phyloP scores from a whole-genome alignment of 192 early-diverging fungal genomes.

The Coemansia sp. region DNA sequence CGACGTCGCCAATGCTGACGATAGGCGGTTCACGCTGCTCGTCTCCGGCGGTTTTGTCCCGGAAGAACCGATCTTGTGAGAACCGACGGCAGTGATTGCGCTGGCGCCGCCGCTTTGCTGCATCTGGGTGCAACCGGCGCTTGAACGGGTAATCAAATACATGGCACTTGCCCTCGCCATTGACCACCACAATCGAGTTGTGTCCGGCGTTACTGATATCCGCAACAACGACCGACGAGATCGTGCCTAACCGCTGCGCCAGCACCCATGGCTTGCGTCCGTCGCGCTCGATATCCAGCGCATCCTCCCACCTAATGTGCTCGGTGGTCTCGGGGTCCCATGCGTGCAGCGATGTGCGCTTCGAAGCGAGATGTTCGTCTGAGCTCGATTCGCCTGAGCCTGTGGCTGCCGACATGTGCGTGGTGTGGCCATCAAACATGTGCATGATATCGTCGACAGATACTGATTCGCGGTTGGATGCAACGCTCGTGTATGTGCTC shows the following conservation, averaged over 20 bases:
- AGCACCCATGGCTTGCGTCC: slow-evolving; percentile 55
- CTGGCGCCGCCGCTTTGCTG: slow-evolving; percentile 40
- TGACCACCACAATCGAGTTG: slow-evolving; percentile 52
- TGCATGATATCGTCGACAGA: slow-evolving; percentile 47
- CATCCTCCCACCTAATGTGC: slow-evolving; percentile 53
- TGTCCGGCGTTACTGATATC: slow-evolving; percentile 50
- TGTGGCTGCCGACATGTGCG: not conserved
- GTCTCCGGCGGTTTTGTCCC: slow-evolving; percentile 25
- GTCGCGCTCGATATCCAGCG: slow-evolving; percentile 53
- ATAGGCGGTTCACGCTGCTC: not conserved
- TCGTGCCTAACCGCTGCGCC: slow-evolving; percentile 53
- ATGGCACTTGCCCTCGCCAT: slow-evolving; percentile 54
- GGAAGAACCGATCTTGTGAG: slow-evolving; percentile 53
- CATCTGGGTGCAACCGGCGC: slow-evolving; percentile 43
- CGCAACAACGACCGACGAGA: slow-evolving; percentile 47
- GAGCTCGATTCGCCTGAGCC: slow-evolving; percentile 34
- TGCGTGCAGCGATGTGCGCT: slow-evolving; percentile 8
- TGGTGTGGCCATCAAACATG: slow-evolving; percentile 34
- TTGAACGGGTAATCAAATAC: slow-evolving; percentile 53
- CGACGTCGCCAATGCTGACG: slow-evolving; percentile 1
- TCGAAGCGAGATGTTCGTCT: slow-evolving; percentile 13
- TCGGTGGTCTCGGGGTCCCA: slow-evolving; percentile 20
- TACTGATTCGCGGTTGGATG: slow-evolving; percentile 36
- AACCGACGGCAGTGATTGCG: slow-evolving; percentile 47
- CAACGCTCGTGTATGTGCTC: slow-evolving; percentile 37